These are phyloP conservation scores for Coemansia asiatica DNA, from an alignment of 192 early-diverging fungal genomes.

Conservation along the genomic window DNA sequence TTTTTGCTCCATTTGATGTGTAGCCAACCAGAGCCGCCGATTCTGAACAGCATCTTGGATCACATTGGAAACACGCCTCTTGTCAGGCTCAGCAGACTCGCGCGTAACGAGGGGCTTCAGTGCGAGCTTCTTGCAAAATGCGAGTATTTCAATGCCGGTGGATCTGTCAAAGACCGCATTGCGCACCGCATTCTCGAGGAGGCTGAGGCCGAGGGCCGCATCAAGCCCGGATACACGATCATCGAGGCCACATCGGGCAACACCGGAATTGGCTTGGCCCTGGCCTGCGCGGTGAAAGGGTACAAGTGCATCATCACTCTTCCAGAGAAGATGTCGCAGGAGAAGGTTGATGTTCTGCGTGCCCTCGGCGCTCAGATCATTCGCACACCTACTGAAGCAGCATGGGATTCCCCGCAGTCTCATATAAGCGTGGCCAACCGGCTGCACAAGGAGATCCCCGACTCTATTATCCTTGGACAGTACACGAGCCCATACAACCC, in stretches of 20 bases:
- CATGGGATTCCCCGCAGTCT: conserved; percentile 97
- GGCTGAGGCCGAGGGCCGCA: conserved; percentile 85
- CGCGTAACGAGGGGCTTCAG: conserved; percentile 83
- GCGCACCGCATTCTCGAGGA: conserved; percentile 95
- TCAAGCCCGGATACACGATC: conserved; percentile 91
- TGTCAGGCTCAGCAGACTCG: conserved; percentile 88
- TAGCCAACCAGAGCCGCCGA: conserved; percentile 70
- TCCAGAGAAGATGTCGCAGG: conserved; percentile 99
- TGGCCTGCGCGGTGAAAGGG: conserved; percentile 97
- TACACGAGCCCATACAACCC: conserved; percentile 98
- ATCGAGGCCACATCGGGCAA: conserved; percentile 99
- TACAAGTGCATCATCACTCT: conserved; percentile 98
- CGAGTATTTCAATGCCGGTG: conserved; percentile 98
- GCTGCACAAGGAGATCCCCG: conserved; percentile 91
- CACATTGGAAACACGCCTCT: conserved; percentile 97
- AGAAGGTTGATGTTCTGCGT: conserved; percentile 98
- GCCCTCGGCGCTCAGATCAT: conserved; percentile 97
- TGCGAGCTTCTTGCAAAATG: conserved; percentile 97
- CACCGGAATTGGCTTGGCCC: conserved; percentile 97
- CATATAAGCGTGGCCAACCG: conserved; percentile 96
- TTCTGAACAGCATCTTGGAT: conserved; percentile 86
- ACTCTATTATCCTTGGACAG: conserved; percentile 96
- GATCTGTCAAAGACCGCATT: conserved; percentile 99
- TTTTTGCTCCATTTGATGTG: conserved; percentile 10
- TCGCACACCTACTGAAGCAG: conserved; percentile 98